phyloP scores from a whole-genome alignment of 305 asterid species.

The Lippia alba region DNA sequence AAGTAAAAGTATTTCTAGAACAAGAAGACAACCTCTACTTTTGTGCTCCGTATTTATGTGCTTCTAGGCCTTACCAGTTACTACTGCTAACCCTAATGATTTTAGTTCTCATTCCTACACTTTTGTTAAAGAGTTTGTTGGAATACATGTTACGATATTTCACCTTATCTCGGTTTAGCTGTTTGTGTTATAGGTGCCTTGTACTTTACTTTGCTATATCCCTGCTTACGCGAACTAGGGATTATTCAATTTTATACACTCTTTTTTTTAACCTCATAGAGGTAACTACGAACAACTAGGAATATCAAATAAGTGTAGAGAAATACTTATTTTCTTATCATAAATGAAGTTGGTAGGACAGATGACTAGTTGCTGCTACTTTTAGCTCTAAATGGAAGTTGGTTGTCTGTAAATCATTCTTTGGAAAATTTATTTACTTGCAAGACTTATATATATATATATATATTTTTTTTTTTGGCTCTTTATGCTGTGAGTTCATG shows the following conservation, averaged over 20 bases:
- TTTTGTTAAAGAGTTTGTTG: no score
- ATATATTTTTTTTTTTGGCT: background rate
- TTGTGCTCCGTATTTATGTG: no score
- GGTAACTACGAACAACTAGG: background rate
- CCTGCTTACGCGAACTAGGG: background rate
- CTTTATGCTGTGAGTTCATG: conserved; percentile 20
- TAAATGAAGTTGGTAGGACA: background rate
- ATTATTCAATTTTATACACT: background rate
- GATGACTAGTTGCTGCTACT: background rate
- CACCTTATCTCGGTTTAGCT: background rate
- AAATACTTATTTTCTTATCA: background rate
- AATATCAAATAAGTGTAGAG: background rate
- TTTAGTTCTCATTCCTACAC: no score
- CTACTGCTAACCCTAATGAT: no score
- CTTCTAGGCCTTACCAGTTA: no score
- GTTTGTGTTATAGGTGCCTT: background rate
- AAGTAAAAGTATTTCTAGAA: no score
- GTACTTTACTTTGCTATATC: background rate
- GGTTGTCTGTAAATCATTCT: background rate
- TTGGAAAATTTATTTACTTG: background rate
- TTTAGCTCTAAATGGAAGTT: background rate
- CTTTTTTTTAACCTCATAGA: background rate
- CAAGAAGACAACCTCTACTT: no score
- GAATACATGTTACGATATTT: background rate
- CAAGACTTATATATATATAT: background rate